These are phyloP conservation scores for Boletus eberwhitei DNA, from an alignment of 768 basidiomycete species.

Conservation along the genomic window DNA sequence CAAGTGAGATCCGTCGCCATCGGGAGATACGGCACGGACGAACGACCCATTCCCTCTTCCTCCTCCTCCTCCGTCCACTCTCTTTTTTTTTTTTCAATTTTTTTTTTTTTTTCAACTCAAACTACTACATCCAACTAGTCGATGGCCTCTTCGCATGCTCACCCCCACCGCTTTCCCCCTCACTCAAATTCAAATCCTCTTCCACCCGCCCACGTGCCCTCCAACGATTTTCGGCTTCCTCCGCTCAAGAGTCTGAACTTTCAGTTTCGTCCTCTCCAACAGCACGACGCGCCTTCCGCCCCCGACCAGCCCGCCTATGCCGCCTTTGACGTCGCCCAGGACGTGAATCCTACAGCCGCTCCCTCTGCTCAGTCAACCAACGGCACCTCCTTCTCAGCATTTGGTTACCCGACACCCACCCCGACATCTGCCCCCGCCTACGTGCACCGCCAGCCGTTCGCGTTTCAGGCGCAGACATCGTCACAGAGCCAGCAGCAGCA, in stretches of 20 bases:
- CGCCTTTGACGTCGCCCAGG: constrained; percentile 22
- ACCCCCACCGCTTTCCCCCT: constrained; percentile 15
- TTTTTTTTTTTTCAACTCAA: too few species aligned
- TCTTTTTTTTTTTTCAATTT: constrained; percentile 18
- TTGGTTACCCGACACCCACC: constrained; percentile 23
- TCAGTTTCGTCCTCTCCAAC: constrained; percentile 36
- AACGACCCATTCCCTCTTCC: constrained; percentile 19
- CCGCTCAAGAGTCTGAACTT: constrained; percentile 76
- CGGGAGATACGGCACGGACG: constrained; percentile 58
- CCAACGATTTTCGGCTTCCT: constrained; percentile 56
- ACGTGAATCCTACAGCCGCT: constrained; percentile 10
- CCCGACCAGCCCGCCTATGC: constrained; percentile 13
- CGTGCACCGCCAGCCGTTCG: constrained; percentile 19
- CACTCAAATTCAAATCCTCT: constrained; percentile 30
- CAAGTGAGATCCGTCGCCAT: constrained; percentile 54
- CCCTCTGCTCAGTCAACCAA: constrained; percentile 5
- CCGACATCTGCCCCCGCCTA: constrained; percentile 21
- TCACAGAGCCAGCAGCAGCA: too few species aligned
- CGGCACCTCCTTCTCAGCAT: constrained; percentile 16
- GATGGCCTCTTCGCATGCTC: too few species aligned
- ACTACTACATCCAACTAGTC: too few species aligned
- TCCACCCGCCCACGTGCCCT: constrained; percentile 35
- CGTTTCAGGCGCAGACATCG: constrained; percentile 17
- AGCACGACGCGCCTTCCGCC: constrained; percentile 7
- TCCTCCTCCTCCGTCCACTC: constrained; percentile 5